A percentile compares a stretch with the other conserved stretches of the same genome.
These are phyloP conservation scores for Apiotrichum porosum DNA, from an alignment of 1,284 basidiomycete genomes.

Conservation along the genomic window DNA sequence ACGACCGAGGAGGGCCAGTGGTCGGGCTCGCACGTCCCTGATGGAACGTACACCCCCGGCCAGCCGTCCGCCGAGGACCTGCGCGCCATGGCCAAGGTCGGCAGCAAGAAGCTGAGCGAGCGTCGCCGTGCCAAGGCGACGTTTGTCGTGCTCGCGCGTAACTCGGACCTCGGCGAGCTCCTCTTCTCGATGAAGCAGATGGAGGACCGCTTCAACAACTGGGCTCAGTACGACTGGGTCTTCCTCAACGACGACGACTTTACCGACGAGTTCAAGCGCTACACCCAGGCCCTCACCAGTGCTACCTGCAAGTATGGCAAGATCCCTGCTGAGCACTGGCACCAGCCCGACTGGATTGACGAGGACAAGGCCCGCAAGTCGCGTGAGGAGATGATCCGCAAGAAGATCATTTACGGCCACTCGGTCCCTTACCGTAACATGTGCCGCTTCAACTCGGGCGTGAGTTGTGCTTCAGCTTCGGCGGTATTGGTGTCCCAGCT, in stretches of 20 bases:
- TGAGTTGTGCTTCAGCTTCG: too few relatives aligned
- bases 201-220: constrained; percentile 63
- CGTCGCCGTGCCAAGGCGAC: constrained; percentile 63
- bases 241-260: constrained; percentile 79
- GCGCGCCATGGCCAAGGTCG: neutral
- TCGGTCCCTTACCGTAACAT: constrained; percentile 57
- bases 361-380: constrained; percentile 62
- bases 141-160: constrained; percentile 75
- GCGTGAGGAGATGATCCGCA: constrained; percentile 63
- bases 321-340: constrained; percentile 77
- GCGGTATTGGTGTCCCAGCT: too few relatives aligned
- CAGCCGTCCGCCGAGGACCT: neutral
- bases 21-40: neutral
- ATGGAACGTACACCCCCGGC: neutral
- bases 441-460: constrained; percentile 92
- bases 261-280: constrained; percentile 69
- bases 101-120: neutral
- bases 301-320: constrained; percentile 71
- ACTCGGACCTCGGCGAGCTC: constrained; percentile 69
- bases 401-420: constrained; percentile 84
- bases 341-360: constrained; percentile 74
- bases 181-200: constrained; percentile 52
- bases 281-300: constrained; percentile 62
- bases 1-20: neutral
- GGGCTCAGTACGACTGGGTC: constrained; percentile 77